Evolutionary conservation across 2,329 filamentous ascomycete genomes (phyloP).

Genomic region (Gyromitra esculenta): DNA sequence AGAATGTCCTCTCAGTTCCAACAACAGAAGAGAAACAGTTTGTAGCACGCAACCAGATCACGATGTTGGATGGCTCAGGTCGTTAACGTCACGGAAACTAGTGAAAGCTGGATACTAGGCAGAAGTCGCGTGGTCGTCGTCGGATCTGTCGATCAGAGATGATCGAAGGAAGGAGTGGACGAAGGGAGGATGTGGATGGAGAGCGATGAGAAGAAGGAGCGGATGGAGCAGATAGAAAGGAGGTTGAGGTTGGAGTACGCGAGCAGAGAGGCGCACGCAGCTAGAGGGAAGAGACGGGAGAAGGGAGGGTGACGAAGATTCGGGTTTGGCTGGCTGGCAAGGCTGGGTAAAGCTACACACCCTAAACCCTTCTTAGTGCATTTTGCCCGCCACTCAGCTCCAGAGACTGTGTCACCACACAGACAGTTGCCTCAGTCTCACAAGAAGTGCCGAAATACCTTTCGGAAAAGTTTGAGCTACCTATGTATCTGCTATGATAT

Average conservation of each 20-base stretch:
- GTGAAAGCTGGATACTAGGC: conserved; percentile 34
- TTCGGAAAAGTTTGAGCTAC: not conserved
- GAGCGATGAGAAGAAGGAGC: conserved; percentile 38
- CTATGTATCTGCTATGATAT: not conserved
- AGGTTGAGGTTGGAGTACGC: conserved; percentile 51
- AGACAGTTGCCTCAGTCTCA: conserved; percentile 12
- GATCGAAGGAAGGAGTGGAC: conserved; percentile 48
- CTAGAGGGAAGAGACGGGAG: conserved; percentile 43
- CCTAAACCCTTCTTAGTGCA: conserved; percentile 45
- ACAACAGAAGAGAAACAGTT: conserved; percentile 53
- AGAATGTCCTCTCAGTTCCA: conserved; percentile 52
- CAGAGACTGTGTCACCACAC: conserved; percentile 41
- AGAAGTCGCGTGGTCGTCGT: conserved; percentile 39
- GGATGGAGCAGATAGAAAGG: conserved; percentile 50
- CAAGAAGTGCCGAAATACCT: not conserved
- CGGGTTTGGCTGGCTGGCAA: conserved; percentile 41
- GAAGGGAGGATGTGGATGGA: conserved; percentile 33
- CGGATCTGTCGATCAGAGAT: conserved; percentile 50
- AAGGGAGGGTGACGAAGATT: conserved; percentile 52
- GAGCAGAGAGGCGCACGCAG: conserved; percentile 49
- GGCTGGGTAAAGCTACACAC: conserved; percentile 47
- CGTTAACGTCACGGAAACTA: conserved; percentile 22
- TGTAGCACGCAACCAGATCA: conserved; percentile 40
- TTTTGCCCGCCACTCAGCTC: conserved; percentile 42
- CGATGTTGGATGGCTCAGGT: conserved; percentile 33